These are phyloP conservation scores for Talaromyces thailandensis DNA, from an alignment of 495 filamentous ascomycete species.

Conservation along the genomic window DNA sequence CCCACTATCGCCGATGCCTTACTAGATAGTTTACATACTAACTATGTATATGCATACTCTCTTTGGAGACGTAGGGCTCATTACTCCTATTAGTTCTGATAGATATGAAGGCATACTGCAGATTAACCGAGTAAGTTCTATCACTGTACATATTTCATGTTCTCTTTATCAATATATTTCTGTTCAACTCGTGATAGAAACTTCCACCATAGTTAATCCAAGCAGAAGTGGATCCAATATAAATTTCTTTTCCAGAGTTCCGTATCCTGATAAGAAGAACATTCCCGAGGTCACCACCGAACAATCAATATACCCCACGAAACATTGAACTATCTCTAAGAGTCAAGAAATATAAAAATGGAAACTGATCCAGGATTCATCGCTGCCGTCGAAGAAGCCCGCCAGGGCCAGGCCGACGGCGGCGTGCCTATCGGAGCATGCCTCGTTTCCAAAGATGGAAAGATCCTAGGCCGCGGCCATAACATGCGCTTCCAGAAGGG, in stretches of 20 bases:
- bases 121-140: background rate
- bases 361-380: constrained; percentile 40
- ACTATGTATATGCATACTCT: too few species aligned
- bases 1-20: background rate
- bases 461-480: constrained; percentile 69
- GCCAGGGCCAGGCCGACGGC: constrained; percentile 57
- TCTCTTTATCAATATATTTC: background rate
- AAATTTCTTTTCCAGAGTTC: background rate
- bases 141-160: background rate
- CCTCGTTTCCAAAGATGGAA: constrained; percentile 60
- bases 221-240: background rate
- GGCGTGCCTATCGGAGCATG: constrained; percentile 79
- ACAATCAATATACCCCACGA: background rate
- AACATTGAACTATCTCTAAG: background rate
- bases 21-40: background rate
- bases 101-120: background rate
- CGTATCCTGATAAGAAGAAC: background rate
- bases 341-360: constrained; percentile 17
- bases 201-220: background rate
- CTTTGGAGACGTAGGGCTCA: background rate
- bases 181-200: background rate
- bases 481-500: constrained; percentile 75
- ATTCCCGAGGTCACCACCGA: background rate
- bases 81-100: background rate
- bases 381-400: constrained; percentile 71